Conservation (phyloP, 371 early-diverging fungal species). For the Mucor irregularis region DNA sequence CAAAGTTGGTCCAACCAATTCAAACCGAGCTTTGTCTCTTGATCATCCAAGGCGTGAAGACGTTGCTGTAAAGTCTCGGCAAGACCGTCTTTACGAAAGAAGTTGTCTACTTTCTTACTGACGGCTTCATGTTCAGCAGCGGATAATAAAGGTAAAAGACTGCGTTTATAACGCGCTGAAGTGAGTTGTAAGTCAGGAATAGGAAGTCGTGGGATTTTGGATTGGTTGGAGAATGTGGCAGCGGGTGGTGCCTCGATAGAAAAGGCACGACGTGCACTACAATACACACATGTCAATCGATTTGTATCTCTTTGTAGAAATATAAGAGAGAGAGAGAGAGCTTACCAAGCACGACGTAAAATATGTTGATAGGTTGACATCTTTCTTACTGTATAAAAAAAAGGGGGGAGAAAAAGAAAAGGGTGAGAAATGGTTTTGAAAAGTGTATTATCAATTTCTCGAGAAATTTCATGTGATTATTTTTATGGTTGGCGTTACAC, state of each 20-base stretch:
- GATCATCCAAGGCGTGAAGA: conserved; percentile 60
- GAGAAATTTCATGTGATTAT: not conserved
- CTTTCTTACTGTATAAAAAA: not conserved
- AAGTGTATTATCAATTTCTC: not conserved
- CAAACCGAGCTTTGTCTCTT: conserved; percentile 40
- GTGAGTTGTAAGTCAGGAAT: conserved; percentile 79
- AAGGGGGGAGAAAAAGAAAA: not conserved
- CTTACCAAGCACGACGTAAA: not conserved
- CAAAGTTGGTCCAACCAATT: conserved; percentile 91
- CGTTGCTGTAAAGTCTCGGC: conserved; percentile 78
- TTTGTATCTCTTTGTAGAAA: no score
- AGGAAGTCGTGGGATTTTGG: conserved; percentile 76
- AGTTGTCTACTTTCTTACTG: conserved; percentile 60
- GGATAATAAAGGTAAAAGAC: conserved; percentile 64
- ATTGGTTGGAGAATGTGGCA: conserved; percentile 76
- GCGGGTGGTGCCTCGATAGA: not conserved
- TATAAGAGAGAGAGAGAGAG: no score
- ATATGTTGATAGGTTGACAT: not conserved
- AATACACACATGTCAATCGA: no score
- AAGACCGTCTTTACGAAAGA: conserved; percentile 62
- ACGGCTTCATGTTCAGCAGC: conserved; percentile 52
- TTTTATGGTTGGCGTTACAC: no score
- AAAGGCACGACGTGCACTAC: no score
- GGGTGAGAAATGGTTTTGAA: not conserved
- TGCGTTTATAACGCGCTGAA: conserved; percentile 68